Conservation (phyloP, 2,329 filamentous ascomycete species). For the Uncinocarpus reesii region DNA sequence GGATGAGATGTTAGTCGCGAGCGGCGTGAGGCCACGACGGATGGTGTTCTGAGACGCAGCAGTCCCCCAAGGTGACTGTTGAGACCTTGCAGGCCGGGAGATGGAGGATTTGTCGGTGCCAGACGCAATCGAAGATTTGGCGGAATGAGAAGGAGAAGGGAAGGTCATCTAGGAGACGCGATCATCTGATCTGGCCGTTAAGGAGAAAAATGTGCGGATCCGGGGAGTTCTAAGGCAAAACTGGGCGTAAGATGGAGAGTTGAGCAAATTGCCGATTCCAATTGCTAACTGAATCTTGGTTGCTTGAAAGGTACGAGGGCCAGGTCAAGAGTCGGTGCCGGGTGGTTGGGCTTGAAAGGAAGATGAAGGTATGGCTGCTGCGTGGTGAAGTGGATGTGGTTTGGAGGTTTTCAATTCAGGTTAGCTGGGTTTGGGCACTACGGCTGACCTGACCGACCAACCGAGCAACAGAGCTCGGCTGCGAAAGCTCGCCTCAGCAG, state of each 20-base stretch:
- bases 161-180: conserved; percentile 48
- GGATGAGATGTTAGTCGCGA: conserved; percentile 43
- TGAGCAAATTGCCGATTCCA: not conserved
- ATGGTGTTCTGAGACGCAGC: conserved; percentile 45
- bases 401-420: conserved; percentile 11
- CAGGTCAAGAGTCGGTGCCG: not conserved
- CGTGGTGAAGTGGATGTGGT: conserved; percentile 6
- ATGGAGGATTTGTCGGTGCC: conserved; percentile 38
- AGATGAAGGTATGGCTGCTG: not conserved
- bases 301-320: not conserved
- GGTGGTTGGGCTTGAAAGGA: not conserved
- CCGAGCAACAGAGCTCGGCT: too few relatives aligned
- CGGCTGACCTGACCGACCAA: not conserved
- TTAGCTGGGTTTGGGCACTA: not conserved
- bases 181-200: conserved; percentile 40
- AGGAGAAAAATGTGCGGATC: conserved; percentile 22
- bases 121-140: conserved; percentile 44
- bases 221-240: conserved; percentile 3
- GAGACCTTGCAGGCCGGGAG: conserved; percentile 35
- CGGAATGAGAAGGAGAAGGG: conserved; percentile 43
- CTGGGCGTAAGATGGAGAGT: not conserved
- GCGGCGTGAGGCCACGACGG: conserved; percentile 49
- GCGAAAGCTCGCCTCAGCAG: too few relatives aligned
- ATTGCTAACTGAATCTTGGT: not conserved
- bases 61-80: conserved; percentile 50